Evolutionary conservation across 2,329 filamentous ascomycete genomes (phyloP), one percentile per base, ranked within the genome.

Genomic region (Emydomyces testavorans): DNA sequence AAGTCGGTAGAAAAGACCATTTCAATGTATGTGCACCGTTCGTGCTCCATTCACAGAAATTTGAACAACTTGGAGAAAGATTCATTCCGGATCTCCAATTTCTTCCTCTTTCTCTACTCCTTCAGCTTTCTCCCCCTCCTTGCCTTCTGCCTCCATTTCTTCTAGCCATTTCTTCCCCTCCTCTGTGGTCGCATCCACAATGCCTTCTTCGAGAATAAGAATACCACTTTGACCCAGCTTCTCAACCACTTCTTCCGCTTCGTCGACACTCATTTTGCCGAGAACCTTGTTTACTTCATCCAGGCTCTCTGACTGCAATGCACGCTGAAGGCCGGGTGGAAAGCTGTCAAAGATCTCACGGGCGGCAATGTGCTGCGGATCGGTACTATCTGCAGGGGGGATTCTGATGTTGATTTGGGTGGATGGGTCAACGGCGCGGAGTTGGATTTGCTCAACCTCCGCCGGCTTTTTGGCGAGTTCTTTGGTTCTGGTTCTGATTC

Each of bases 151-250:
- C 63, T 87, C 82, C 51, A 94, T 76, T 55, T 88, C 79, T 68
- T 84, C 82, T 57, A 90, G 73, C 61, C 81, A 80, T 63, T 81
- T 78, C 71, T 82, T 77, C 2, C 89, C 89, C 62, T 92, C 82
- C 61, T 88, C 82, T 2, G 90, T 94, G 38, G 88, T 98, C 1
- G 88, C 86, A 68, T 98, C 92, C 56, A 98, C 93, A 44, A 98
- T 87, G 42, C 93, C 82, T 61, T 94, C 82, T 64, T 96, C 88
- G 43, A 98, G 65, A 63, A 85, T 94, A 55, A 98, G 68, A 72
- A 95, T 90, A 31, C 85, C 86, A 13, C 87, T 87, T 69, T 92
- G 76, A 24, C 86, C 79, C 52, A 94, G 70, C 61, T 88, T 77
- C 57, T 80, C 83, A 15, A 94, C 85, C 41, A 94, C 71, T 57